These are phyloP conservation scores for Solanum clarkiae DNA, from an alignment of 257 asterid genomes.

Conservation along the genomic window DNA sequence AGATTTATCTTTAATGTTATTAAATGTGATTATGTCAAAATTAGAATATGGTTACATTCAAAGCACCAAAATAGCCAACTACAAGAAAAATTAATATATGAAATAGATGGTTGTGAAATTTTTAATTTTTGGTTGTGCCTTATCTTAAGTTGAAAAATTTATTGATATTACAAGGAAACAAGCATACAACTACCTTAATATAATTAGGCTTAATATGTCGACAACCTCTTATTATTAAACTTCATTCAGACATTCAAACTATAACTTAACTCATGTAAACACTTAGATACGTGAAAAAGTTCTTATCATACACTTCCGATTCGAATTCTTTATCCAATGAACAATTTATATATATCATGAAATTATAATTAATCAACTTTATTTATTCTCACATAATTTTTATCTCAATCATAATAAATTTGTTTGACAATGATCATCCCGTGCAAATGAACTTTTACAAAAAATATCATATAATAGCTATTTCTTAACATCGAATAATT, in stretches of 20 bases:
- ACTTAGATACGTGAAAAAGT: too few species aligned
- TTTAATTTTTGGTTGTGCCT: not conserved
- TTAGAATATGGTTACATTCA: not conserved
- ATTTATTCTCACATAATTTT: not conserved
- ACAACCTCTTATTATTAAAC: not conserved
- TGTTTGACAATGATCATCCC: not conserved
- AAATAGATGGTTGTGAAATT: not conserved
- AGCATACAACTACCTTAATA: not conserved
- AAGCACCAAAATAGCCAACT: not conserved
- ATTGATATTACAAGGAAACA: not conserved
- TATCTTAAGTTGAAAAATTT: not conserved
- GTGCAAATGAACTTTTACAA: not conserved
- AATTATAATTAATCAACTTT: not conserved
- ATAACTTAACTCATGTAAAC: not conserved
- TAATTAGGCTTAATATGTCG: not conserved
- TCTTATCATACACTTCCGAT: too few species aligned
- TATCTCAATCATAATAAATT: not conserved
- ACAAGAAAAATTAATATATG: not conserved
- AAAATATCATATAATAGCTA: not conserved
- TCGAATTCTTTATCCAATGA: not conserved
- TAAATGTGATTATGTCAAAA: not conserved
- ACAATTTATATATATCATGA: not conserved
- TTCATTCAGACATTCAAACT: not conserved
- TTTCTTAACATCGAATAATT: not conserved
- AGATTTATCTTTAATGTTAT: not conserved